Evolutionary conservation across 2,329 filamentous ascomycete genomes (phyloP), one percentile per base, ranked within the genome.

Genomic region (Clonostachys rhizophaga): DNA sequence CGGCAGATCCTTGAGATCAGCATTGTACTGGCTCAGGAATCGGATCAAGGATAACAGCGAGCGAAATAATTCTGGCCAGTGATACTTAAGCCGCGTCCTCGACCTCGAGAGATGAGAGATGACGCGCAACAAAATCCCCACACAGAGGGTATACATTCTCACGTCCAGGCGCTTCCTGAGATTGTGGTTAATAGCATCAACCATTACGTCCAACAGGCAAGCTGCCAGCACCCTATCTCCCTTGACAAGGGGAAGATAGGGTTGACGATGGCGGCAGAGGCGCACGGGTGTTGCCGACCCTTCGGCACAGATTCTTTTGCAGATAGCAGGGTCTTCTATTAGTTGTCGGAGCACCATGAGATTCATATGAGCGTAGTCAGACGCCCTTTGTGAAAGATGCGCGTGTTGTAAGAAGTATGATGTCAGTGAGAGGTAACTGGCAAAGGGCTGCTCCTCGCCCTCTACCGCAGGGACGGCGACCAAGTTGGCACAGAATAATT

Each of bases 11-110:
- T 84, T 83, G 30, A 99, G 72, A 57, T 96, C 91, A 6, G 81
- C 70, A 5, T 86, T 81, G 62, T 99, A 99, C 24, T 87, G 91
- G 3, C 87, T 90, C 41, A 97, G 75, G 70, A 99, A 99, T 40
- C 90, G 87, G 53, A 96, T 83, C 18, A 99, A 84, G 6, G 89
- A 87, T 11, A 97, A 78, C 5, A 99, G 75, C 3, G 89, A 89
- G 44, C 91, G 85, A 83, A 96, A 99, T 30, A 99, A 79, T 58
- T 97, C 91, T 2, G 90, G 84, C 94, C 94, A 99, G 68, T 99
- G 94, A 63, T 96, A 96, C 14, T 76, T 68, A 16, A 97, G 75
- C 34, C 94, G 86, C 34, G 86, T 91, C 57, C 90, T 84, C 43
- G 87, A 88, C 53, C 87, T 84, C 41, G 89, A 89, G 37, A 97